Percentiles rank a stretch among this genome's conserved stretches.
These are phyloP conservation scores for Artemisia annua DNA, from an alignment of 129 eudicot genomes.

Conservation along the genomic window DNA sequence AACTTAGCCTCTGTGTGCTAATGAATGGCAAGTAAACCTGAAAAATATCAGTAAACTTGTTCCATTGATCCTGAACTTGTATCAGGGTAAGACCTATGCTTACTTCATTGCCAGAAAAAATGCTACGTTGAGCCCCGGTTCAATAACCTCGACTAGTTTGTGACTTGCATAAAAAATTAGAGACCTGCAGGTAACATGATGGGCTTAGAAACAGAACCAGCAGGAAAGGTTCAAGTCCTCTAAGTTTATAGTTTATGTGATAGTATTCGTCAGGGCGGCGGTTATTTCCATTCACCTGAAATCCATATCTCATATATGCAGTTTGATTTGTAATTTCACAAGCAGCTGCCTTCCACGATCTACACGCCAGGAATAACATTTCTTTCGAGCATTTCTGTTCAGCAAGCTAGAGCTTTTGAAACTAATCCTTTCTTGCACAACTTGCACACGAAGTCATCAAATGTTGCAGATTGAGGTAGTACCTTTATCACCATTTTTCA, in stretches of 20 bases:
- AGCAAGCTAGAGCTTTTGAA: conserved; percentile 36
- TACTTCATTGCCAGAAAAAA: neutral
- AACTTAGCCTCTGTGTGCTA: neutral
- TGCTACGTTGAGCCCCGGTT: neutral
- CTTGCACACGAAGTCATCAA: conserved; percentile 35
- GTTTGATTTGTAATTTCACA: conserved; percentile 22
- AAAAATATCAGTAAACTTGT: neutral
- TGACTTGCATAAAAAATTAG: neutral
- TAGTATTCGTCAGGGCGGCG: neutral
- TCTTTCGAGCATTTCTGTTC: conserved; percentile 26
- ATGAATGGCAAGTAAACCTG: neutral
- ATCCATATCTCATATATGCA: conserved; percentile 10
- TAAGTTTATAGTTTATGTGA: neutral
- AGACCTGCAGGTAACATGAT: neutral
- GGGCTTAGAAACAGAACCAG: no score
- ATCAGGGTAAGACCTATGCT: neutral
- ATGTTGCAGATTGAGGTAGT: conserved; percentile 27
- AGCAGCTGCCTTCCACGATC: conserved; percentile 53
- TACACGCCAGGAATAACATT: conserved; percentile 37
- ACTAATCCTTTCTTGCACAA: conserved; percentile 38
- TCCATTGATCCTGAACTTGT: neutral
- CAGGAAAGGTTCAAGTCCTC: neutral
- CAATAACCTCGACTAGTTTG: neutral
- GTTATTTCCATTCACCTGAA: neutral
- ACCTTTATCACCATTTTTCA: conserved; percentile 37